These are phyloP conservation scores for Rhododendron mucronatum DNA, from an alignment of 148 eudicot genomes.

Conservation along the genomic window DNA sequence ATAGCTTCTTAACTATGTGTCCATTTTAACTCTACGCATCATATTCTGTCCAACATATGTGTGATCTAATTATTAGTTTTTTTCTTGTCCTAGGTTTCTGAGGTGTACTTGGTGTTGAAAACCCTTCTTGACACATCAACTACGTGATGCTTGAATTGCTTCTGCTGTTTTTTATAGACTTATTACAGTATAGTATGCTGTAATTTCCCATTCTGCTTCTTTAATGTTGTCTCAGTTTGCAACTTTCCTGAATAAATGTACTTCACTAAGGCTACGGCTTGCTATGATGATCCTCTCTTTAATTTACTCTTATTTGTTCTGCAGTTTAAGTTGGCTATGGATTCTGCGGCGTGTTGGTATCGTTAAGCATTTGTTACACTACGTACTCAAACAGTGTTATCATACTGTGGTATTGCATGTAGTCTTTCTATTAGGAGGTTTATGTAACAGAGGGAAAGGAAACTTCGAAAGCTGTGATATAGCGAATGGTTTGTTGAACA, in stretches of 20 bases:
- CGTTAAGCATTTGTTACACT: too few species aligned
- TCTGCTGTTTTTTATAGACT: background rate
- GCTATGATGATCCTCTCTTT: background rate
- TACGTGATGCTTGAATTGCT: background rate
- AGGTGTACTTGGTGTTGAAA: background rate
- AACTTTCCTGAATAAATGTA: background rate
- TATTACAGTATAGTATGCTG: background rate
- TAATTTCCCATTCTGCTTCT: background rate
- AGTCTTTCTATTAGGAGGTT: too few species aligned
- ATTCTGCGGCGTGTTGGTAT: too few species aligned
- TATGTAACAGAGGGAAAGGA: too few species aligned
- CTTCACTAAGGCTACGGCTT: background rate
- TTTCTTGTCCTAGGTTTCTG: background rate
- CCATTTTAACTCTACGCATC: background rate
- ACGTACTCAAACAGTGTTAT: too few species aligned
- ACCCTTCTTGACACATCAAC: background rate
- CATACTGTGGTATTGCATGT: too few species aligned
- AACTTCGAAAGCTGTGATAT: too few species aligned
- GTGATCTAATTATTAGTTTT: background rate
- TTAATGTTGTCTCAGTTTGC: background rate
- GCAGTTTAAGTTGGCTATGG: too few species aligned
- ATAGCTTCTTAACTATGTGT: background rate
- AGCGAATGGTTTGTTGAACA: too few species aligned
- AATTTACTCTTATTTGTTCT: too few species aligned
- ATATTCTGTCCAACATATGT: background rate